Conservation (phyloP, 768 basidiomycete species). For the Filobasidium floriforme region DNA sequence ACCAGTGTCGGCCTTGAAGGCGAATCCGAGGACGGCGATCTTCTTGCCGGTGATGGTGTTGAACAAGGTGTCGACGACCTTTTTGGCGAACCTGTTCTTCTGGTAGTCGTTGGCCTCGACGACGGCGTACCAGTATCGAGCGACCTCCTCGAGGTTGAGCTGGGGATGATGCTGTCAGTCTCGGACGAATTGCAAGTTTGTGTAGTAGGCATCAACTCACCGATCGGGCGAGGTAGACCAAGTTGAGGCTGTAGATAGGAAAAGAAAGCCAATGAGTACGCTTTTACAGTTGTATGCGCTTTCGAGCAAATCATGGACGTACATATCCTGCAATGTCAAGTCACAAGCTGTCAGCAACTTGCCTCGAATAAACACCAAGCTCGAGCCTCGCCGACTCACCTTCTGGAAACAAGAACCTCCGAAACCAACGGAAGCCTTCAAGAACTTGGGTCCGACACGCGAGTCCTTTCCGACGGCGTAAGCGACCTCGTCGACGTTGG, state of each 20-base stretch:
- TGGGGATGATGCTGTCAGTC: not conserved
- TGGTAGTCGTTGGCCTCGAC: slow-evolving; percentile 99
- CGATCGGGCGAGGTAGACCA: slow-evolving; percentile 93
- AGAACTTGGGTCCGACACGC: slow-evolving; percentile 88
- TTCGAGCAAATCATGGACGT: not conserved
- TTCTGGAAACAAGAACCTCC: slow-evolving; percentile 99
- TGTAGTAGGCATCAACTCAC: slow-evolving; percentile 38
- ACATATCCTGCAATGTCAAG: not conserved
- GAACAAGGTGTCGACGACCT: slow-evolving; percentile 94
- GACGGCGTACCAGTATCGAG: slow-evolving; percentile 86
- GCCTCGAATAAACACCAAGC: not conserved
- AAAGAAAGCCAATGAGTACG: too few species aligned
- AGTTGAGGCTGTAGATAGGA: slow-evolving; percentile 81
- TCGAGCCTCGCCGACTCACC: slow-evolving; percentile 19
- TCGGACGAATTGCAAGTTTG: too few species aligned
- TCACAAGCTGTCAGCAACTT: not conserved
- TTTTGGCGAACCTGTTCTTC: slow-evolving; percentile 89
- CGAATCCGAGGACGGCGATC: slow-evolving; percentile 94
- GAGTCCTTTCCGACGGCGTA: slow-evolving; percentile 87
- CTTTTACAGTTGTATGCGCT: too few species aligned
- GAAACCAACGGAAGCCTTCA: slow-evolving; percentile 65
- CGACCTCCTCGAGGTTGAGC: slow-evolving; percentile 83
- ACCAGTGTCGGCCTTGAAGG: slow-evolving; percentile 98
- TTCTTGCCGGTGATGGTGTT: slow-evolving; percentile 80
- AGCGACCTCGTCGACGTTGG: slow-evolving; percentile 96